These are phyloP conservation scores for Paracoccidioides brasiliensis DNA, from an alignment of 2,329 filamentous ascomycete species.

Conservation along the genomic window DNA sequence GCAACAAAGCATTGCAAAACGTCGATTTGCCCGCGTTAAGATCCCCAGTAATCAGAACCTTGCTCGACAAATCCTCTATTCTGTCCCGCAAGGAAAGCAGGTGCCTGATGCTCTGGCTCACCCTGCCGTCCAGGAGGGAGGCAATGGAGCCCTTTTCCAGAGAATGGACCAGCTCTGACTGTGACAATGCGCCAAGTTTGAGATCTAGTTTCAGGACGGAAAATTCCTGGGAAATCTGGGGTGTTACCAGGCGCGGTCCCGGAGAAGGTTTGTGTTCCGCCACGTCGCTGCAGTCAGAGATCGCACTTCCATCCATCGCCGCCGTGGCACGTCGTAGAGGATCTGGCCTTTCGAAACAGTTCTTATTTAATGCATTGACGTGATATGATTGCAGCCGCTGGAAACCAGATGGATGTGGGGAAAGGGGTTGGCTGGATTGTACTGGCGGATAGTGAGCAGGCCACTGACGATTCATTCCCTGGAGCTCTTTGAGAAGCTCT, in stretches of 20 bases:
- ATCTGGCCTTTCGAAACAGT: slow-evolving; percentile 32
- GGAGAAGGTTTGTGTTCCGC: slow-evolving; percentile 48
- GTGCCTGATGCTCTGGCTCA: slow-evolving; percentile 85
- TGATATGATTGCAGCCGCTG: slow-evolving; percentile 22
- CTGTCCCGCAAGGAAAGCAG: slow-evolving; percentile 74
- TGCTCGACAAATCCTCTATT: slow-evolving; percentile 95
- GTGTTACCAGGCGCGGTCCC: slow-evolving; percentile 76
- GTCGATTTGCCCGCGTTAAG: slow-evolving; percentile 96
- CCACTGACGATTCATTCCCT: slow-evolving; percentile 83
- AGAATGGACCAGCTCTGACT: slow-evolving; percentile 85
- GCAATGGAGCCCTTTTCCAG: slow-evolving; percentile 86
- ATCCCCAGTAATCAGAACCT: slow-evolving; percentile 90
- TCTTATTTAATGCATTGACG: slow-evolving; percentile 18
- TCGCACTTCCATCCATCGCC: slow-evolving; percentile 45
- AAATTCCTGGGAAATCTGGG: slow-evolving; percentile 89
- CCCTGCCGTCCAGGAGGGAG: slow-evolving; percentile 81
- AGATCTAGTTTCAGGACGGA: slow-evolving; percentile 90
- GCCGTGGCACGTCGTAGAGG: slow-evolving; percentile 60
- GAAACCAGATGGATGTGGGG: slow-evolving; percentile 21
- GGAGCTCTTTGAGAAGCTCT: slow-evolving; percentile 68
- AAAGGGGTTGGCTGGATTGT: slow-evolving; percentile 16
- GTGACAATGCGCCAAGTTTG: slow-evolving; percentile 74
- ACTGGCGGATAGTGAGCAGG: slow-evolving; percentile 82
- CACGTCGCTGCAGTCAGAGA: slow-evolving; percentile 59
- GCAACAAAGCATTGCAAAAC: slow-evolving; percentile 92